Evolutionary conservation across 2,329 filamentous ascomycete species (phyloP), one percentile per base, ranked within the genome.

Genomic region (Pseudocercospora ulei): DNA sequence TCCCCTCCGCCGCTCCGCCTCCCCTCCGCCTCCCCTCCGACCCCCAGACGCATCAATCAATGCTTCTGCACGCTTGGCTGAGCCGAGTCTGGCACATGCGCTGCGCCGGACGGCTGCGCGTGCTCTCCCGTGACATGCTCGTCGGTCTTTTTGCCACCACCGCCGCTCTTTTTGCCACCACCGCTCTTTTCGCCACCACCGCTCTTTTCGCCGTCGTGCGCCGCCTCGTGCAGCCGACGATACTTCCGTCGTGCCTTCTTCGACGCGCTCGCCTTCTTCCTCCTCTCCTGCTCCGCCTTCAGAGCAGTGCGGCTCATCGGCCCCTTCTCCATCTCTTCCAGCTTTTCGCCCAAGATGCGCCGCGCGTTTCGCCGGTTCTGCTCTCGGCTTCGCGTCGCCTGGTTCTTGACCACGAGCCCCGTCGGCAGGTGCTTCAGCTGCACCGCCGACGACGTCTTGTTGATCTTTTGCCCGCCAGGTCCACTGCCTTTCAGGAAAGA

Each of bases 391-490:
- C 90, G 78, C 5, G 90, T 96, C 12, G 80, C 85, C 64, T 98
- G 90, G 39, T 77, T 88, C 65, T 98, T 98, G 47, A 98, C 75
- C 8, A 96, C 87, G 37, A 95, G 76, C 45, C 88, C 88, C 0
- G 87, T 93, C 4, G 88, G 85, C 9, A 82, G 65, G 62, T 98
- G 90, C 51, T 80, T 90, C 22, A 98, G 70, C 60, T 98, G 90
- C 2, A 95, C 88, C 23, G 88, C 88, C 0, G 84, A 95, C 49
- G 79, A 86, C 16, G 90, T 98, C 75, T 98, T 98, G 65, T 98
- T 98, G 65, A 96, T 96, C 61, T 95, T 95, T 60, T 98, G 90
- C 0, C 90, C 90, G 14, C 90, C 90, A 0, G 90, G 88, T 1
- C 90, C 90, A 52, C 76, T 82, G 53, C 90, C 90, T 60, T 90